Evolutionary conservation across 495 filamentous ascomycete genomes (phyloP), one percentile per base, ranked within the genome.

Genomic region (Talaromyces wortmannii): DNA sequence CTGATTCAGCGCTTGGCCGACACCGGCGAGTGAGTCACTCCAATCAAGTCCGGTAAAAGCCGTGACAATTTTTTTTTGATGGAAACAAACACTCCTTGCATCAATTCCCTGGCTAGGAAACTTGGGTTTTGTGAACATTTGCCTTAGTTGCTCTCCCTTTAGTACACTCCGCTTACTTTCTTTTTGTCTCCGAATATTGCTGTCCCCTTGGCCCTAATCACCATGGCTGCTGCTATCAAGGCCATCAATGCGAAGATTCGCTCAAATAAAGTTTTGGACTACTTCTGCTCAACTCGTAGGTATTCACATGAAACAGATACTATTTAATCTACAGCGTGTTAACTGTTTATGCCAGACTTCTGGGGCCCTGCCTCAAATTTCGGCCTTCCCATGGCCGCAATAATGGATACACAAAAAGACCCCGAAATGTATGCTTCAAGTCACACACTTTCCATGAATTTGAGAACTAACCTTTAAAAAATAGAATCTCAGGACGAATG

Each of bases 341-440:
- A 12, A 12, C 7, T 30, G 30, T 45, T 53, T n/a, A 31, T n/a
- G 0, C 52, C 23, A 98, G 94, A 98, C 77, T 98, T 98, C 82
- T 98, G 94, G 94, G 94, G 94, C 49, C 94, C 94, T 17, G 92
- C 83, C 62, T 96, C 91, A 62, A 98, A 97, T 78, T 98, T 97
- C 68, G 94, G 91, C 71, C 97, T 98, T 70, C 94, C 94, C 36
- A 73, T 97, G 59, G 94, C 94, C 15, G 94, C 94, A 29, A 87
- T 98, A 33, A 82, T 96, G 79, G 94, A 98, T 66, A 94, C 90
- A 32, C 85, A 88, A 62, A 97, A 97, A 73, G 92, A 92, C 65
- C 90, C 94, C 59, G 94, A 97, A 58, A 84, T 98, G 94, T 98
- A 83, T 54, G 87, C 29, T 44, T 32, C 5, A 31, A 5, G 1